These are phyloP conservation scores for Dactylis glomerata DNA, from an alignment of 176 grass and related monocot species.

Conservation along the genomic window DNA sequence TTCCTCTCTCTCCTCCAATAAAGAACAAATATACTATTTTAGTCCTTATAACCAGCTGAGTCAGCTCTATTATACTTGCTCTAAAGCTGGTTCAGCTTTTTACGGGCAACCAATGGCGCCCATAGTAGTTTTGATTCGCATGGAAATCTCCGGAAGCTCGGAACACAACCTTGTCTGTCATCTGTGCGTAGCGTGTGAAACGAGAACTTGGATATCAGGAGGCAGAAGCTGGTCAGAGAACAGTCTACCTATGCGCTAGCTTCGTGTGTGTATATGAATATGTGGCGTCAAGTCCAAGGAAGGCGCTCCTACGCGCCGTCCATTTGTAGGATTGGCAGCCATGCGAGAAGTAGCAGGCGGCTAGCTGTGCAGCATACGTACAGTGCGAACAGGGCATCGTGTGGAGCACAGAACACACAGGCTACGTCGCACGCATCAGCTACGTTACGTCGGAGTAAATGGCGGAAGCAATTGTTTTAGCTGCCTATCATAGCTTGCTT, in stretches of 20 bases:
- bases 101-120: too few relatives aligned
- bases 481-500: not conserved
- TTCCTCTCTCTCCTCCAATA: too few relatives aligned
- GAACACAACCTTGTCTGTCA: too few relatives aligned
- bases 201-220: not conserved
- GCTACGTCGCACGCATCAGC: not conserved
- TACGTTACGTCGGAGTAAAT: not conserved
- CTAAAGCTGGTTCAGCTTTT: too few relatives aligned
- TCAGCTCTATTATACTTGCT: too few relatives aligned
- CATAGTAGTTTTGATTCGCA: too few relatives aligned
- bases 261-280: not conserved
- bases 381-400: not conserved
- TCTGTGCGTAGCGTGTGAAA: too few relatives aligned
- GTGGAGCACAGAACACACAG: not conserved
- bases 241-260: not conserved
- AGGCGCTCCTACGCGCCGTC: not conserved
- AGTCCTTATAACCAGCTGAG: too few relatives aligned
- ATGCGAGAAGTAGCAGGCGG: not conserved
- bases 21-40: too few relatives aligned
- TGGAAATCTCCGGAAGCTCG: too few relatives aligned
- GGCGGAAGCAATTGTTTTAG: not conserved
- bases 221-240: not conserved
- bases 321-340: not conserved
- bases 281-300: not conserved
- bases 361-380: not conserved